Evolutionary conservation across 2,329 filamentous ascomycete species (phyloP), one percentile per base, ranked within the genome.

Genomic region (Sphaerulina musiva): DNA sequence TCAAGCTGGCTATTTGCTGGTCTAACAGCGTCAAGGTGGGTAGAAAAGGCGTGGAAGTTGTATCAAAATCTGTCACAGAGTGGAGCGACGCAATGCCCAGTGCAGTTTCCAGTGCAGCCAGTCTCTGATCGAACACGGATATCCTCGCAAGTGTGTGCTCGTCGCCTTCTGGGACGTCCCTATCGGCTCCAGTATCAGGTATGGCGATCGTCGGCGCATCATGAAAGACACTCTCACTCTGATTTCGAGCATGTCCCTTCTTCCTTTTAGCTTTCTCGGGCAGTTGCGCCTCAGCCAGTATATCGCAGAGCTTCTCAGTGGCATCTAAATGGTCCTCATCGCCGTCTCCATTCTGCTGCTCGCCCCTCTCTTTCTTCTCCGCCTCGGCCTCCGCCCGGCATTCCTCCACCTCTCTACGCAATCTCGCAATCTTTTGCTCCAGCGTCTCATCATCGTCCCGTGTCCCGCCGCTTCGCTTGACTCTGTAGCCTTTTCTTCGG

Each of bases 121-220:
- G 80, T 4, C 93, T 83, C 31, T 82, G 80, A 68, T 97, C 92
- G 65, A 98, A 96, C 59, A 93, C 87, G 23, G 91, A 88, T 6
- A 89, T 86, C 69, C 90, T 87, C 34, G 84, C 82, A 36, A 96
- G 77, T 26, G 85, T 82, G 65, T 89, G 85, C 8, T 73, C 69
- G 40, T 66, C 61, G 32, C 54, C 53, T 5, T 20, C 20, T 17
- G 36, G 20, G 2, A 29, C 48, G 29, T 51, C 48, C 29, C 29
- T 20, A 11, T 42, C 47, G 9, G 9, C 40, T 11, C 42, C 42
- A 38, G n/a, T 40, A 26, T 48, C 41, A 32, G 39, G 41, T 39
- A 46, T 36, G 49, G 53, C 52, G 26, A 51, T 58, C 12, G 56
- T 51, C 2, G 54, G 56, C 26, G 60, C 60, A 40, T 62, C 60